Percentiles rank a stretch among this genome's conserved stretches.
Conservation (phyloP, 1,284 basidiomycete genomes). For the Cystobasidiaceae sp. region DNA sequence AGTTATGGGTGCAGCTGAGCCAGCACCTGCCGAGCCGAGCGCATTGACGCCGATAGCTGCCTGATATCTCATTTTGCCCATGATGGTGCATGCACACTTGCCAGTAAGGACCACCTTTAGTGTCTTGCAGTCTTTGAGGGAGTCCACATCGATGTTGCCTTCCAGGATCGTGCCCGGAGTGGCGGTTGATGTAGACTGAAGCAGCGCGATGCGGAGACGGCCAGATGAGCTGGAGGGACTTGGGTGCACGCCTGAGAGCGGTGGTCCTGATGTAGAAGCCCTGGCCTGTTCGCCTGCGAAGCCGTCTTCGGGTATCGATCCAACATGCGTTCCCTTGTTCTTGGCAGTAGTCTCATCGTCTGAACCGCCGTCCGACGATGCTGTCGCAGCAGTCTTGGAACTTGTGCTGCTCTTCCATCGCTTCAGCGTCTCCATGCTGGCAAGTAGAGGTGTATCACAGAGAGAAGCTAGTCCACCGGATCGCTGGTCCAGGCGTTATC, state of each 20-base stretch:
- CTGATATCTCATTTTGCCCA: constrained; percentile 20
- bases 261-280: neutral
- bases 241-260: neutral
- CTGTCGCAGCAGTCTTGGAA: constrained; percentile 7
- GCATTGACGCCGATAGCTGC: neutral
- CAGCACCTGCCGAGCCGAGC: constrained; percentile 1
- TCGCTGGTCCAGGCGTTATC: neutral
- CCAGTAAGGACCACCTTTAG: constrained; percentile 5
- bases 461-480: neutral
- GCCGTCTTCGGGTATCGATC: neutral
- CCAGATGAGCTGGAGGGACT: constrained; percentile 2
- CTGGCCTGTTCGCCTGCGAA: too few relatives aligned
- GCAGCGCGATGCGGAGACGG: neutral
- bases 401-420: constrained; percentile 17
- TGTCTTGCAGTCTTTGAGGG: constrained; percentile 11
- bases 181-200: neutral
- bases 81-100: constrained; percentile 6
- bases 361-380: neutral
- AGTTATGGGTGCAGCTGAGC: constrained; percentile 11
- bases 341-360: neutral
- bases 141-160: constrained; percentile 1
- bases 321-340: neutral
- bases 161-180: neutral
- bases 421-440: constrained; percentile 14
- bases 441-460: neutral